Evolutionary conservation across 1,284 basidiomycete genomes (phyloP).

Genomic region (Phellinidium pouzarii): DNA sequence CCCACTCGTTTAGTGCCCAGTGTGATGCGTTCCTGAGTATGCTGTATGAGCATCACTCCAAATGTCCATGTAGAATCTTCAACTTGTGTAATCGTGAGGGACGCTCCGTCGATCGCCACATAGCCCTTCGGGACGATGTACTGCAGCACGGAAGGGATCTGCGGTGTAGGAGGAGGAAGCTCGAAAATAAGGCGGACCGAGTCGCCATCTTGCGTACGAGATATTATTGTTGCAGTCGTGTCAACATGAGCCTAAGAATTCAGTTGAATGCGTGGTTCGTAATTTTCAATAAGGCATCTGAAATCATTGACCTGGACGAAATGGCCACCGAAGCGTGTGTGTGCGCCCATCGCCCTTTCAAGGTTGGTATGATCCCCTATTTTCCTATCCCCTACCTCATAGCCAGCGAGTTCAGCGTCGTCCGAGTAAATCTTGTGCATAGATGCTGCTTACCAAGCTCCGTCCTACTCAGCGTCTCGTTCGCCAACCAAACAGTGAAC

Average conservation of each 20-base stretch:
- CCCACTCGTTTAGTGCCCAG: conserved; percentile 73
- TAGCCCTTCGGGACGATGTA: conserved; percentile 97
- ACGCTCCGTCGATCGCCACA: conserved; percentile 91
- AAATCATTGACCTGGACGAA: conserved; percentile 78
- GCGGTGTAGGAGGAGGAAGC: conserved; percentile 56
- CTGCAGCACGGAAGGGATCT: conserved; percentile 60
- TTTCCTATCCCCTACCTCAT: conserved; percentile 58
- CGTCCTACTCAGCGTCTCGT: conserved; percentile 89
- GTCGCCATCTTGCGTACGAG: conserved; percentile 73
- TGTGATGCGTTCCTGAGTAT: conserved; percentile 88
- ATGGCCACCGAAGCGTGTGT: conserved; percentile 92
- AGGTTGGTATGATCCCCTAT: conserved; percentile 85
- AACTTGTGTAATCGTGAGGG: conserved; percentile 85
- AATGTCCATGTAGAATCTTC: conserved; percentile 68
- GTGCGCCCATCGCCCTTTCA: conserved; percentile 91
- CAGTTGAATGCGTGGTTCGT: conserved; percentile 5
- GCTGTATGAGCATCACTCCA: conserved; percentile 91
- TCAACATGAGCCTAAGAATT: conserved; percentile 82
- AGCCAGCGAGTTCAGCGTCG: not conserved
- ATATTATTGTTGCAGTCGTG: conserved; percentile 72
- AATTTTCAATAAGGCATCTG: not conserved
- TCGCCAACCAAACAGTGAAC: conserved; percentile 94
- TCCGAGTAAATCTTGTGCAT: not conserved
- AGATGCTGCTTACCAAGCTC: conserved; percentile 65
- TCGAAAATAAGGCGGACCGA: conserved; percentile 80